Evolutionary conservation across 306 rosid species (phyloP).

Genomic region (Spatholobus suberectus): DNA sequence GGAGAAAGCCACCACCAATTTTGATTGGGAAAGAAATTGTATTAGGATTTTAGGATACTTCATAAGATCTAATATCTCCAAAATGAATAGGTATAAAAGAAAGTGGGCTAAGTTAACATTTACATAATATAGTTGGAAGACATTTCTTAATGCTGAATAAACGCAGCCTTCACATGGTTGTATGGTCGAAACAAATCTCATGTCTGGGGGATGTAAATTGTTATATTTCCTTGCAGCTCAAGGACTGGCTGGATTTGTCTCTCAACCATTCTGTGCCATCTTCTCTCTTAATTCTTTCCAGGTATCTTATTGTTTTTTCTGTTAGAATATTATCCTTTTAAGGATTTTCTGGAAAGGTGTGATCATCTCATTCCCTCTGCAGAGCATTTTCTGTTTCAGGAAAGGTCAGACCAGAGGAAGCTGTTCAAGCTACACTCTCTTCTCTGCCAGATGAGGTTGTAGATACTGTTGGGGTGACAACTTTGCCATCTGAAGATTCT

Average conservation of each 20-base stretch:
- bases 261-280: slow-evolving; percentile 85
- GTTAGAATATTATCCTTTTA: slow-evolving; percentile 10
- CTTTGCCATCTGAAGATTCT: slow-evolving; percentile 84
- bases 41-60: not conserved
- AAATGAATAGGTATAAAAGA: not conserved
- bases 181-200: slow-evolving; percentile 7
- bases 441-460: slow-evolving; percentile 92
- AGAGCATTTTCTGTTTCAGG: slow-evolving; percentile 83
- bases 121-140: not conserved
- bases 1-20: not conserved
- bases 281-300: slow-evolving; percentile 86
- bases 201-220: slow-evolving; percentile 2
- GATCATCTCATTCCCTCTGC: slow-evolving; percentile 39
- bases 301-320: slow-evolving; percentile 54
- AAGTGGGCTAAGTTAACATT: not conserved
- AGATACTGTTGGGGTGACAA: slow-evolving; percentile 76
- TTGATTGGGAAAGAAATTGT: not conserved
- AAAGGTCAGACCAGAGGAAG: slow-evolving; percentile 77
- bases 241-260: slow-evolving; percentile 91
- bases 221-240: slow-evolving; percentile 61
- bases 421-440: slow-evolving; percentile 80
- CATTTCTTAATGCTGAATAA: slow-evolving; percentile 21
- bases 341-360: slow-evolving; percentile 15
- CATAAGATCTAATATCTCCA: not conserved
- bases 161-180: slow-evolving; percentile 23